These are phyloP conservation scores for Pseudopyricularia cyperi DNA, from an alignment of 2,329 filamentous ascomycete genomes.

Conservation along the genomic window DNA sequence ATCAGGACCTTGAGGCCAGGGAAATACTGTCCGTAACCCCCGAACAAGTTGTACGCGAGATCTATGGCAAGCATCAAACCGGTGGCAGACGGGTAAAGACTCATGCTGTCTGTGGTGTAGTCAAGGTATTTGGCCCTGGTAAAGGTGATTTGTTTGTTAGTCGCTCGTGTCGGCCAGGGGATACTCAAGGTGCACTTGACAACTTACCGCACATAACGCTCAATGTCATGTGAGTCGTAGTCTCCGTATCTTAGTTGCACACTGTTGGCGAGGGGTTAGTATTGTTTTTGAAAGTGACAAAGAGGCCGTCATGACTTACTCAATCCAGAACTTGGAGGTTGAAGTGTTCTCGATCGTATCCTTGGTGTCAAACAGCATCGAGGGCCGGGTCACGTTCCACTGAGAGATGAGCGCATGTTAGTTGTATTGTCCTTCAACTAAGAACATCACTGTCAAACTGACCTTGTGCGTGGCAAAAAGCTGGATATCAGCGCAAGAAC, in stretches of 20 bases:
- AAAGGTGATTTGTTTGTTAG: neutral
- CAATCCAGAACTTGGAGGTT: conserved; percentile 98
- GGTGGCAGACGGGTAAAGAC: conserved; percentile 93
- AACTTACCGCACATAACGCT: conserved; percentile 58
- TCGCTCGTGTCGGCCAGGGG: neutral
- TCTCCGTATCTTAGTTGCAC: conserved; percentile 42
- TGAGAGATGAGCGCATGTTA: no score
- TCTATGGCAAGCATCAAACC: conserved; percentile 97
- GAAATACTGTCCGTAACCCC: conserved; percentile 97
- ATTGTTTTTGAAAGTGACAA: neutral
- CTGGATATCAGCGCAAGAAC: conserved; percentile 92
- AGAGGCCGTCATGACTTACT: conserved; percentile 59
- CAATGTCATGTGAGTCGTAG: conserved; percentile 98
- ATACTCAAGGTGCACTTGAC: neutral
- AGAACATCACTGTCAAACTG: no score
- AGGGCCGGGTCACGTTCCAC: conserved; percentile 94
- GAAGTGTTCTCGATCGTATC: conserved; percentile 87
- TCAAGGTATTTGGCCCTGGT: conserved; percentile 88
- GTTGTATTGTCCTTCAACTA: no score
- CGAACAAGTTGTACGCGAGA: conserved; percentile 95
- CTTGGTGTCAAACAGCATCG: conserved; percentile 89
- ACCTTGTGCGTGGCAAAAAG: conserved; percentile 87
- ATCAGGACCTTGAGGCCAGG: conserved; percentile 89
- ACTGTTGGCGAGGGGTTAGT: neutral
- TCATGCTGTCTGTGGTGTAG: conserved; percentile 97